These are phyloP conservation scores for Royoungia palumana DNA, from an alignment of 768 basidiomycete genomes.

Conservation along the genomic window DNA sequence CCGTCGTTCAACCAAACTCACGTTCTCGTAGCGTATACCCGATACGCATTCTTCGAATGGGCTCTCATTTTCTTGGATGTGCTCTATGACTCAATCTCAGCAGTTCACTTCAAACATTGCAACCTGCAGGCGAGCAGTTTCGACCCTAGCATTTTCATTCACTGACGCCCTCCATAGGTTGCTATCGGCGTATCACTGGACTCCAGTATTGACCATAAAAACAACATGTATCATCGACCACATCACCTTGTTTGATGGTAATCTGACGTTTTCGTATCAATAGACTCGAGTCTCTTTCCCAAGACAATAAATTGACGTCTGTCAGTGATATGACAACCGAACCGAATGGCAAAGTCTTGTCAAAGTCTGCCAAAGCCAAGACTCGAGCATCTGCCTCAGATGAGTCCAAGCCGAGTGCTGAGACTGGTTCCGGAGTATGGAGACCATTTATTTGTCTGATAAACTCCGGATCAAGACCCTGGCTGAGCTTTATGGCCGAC, in stretches of 20 bases:
- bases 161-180: conserved; percentile 13
- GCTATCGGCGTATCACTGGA: conserved; percentile 29
- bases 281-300: conserved; percentile 16
- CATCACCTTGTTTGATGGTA: conserved; percentile 35
- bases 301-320: conserved; percentile 7
- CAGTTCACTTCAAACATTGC: conserved; percentile 53
- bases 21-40: conserved; percentile 65
- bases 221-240: conserved; percentile 47
- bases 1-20: not conserved
- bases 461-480: conserved; percentile 8
- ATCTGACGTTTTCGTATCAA: conserved; percentile 22
- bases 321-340: not conserved
- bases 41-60: conserved; percentile 89
- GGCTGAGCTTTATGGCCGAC: conserved; percentile 40
- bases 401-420: not conserved
- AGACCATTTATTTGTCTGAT: not conserved
- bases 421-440: not conserved
- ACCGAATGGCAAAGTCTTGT: not conserved
- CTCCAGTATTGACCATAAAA: conserved; percentile 21
- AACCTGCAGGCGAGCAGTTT: conserved; percentile 47
- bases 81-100: conserved; percentile 65
- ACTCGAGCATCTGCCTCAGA: not conserved
- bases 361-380: not conserved
- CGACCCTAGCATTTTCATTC: not conserved
- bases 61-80: conserved; percentile 71